Percentiles rank a stretch among this genome's conserved stretches.
Evolutionary conservation across 805 yeast genomes (phyloP).

Genomic region (Wickerhamomyces subpelliculosus): DNA sequence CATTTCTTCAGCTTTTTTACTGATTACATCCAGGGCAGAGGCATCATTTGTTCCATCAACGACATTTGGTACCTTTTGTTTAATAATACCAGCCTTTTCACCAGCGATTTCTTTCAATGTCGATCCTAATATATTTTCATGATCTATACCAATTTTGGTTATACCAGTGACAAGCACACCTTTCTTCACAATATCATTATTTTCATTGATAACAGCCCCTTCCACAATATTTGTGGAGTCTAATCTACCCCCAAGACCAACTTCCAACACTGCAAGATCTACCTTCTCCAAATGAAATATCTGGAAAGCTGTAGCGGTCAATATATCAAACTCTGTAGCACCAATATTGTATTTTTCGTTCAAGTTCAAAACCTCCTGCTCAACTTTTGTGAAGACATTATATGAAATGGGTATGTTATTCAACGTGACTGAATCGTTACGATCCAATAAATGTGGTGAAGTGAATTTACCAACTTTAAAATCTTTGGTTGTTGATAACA

Average conservation of each 20-base stretch:
- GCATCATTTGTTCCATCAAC: slow-evolving; percentile 62
- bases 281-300: slow-evolving; percentile 56
- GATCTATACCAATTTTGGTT: slow-evolving; percentile 83
- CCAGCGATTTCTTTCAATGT: slow-evolving; percentile 58
- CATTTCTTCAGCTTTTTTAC: slow-evolving; percentile 26
- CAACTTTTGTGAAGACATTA: slow-evolving; percentile 37
- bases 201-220: slow-evolving; percentile 13
- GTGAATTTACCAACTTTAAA: slow-evolving; percentile 72
- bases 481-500: slow-evolving; percentile 35
- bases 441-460: slow-evolving; percentile 73
- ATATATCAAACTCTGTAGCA: slow-evolving; percentile 83
- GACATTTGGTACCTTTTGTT: slow-evolving; percentile 46
- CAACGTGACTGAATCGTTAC: slow-evolving; percentile 71
- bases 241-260: slow-evolving; percentile 84
- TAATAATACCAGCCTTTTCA: slow-evolving; percentile 86
- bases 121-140: slow-evolving; percentile 67
- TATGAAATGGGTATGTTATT: slow-evolving; percentile 49
- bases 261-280: slow-evolving; percentile 81
- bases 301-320: slow-evolving; percentile 80
- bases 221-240: slow-evolving; percentile 83
- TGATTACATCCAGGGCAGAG: slow-evolving; percentile 43
- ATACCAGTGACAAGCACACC: slow-evolving; percentile 63
- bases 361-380: slow-evolving; percentile 32
- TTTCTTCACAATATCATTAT: slow-evolving; percentile 5
- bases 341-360: slow-evolving; percentile 38